phyloP scores from a whole-genome alignment of 257 asterid species.

The Pogostemon cablin region DNA sequence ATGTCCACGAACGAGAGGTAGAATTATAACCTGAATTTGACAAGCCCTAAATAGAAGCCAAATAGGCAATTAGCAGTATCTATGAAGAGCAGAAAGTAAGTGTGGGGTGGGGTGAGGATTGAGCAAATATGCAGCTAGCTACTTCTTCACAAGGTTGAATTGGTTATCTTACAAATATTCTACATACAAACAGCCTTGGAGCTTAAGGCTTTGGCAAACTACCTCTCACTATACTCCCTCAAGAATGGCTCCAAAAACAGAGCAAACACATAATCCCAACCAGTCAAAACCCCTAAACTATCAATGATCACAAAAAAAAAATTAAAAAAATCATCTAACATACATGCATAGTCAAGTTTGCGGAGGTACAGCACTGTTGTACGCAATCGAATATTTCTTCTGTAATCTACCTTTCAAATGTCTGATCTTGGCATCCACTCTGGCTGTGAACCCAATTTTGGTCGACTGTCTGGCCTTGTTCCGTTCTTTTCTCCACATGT shows the following conservation, averaged over 20 bases:
- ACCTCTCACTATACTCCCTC: conserved; percentile 43
- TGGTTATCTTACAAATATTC: conserved; percentile 24
- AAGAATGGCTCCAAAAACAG: conserved; percentile 32
- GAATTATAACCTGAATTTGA: too few species aligned
- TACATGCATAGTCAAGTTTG: conserved; percentile 37
- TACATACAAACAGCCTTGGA: conserved; percentile 50
- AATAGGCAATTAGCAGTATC: background rate
- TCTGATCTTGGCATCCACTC: conserved; percentile 86
- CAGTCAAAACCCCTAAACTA: conserved; percentile 33
- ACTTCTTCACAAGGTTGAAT: conserved; percentile 37
- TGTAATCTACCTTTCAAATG: conserved; percentile 65
- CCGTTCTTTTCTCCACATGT: conserved; percentile 79
- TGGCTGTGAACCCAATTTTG: conserved; percentile 76
- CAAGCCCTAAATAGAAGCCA: too few species aligned
- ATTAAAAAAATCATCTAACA: conserved; percentile 16
- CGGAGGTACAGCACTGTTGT: conserved; percentile 26
- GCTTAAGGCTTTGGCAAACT: conserved; percentile 29
- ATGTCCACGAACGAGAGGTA: too few species aligned
- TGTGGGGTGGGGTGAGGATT: background rate
- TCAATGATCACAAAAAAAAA: conserved; percentile 2
- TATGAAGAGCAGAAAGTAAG: too few species aligned
- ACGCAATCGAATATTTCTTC: conserved; percentile 58
- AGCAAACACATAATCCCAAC: conserved; percentile 29
- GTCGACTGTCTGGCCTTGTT: conserved; percentile 68
- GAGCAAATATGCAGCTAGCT: conserved; percentile 32